Base-by-base conservation (phyloP, 2,329 filamentous ascomycete species). In the Cryphonectria nitschkei region DNA sequence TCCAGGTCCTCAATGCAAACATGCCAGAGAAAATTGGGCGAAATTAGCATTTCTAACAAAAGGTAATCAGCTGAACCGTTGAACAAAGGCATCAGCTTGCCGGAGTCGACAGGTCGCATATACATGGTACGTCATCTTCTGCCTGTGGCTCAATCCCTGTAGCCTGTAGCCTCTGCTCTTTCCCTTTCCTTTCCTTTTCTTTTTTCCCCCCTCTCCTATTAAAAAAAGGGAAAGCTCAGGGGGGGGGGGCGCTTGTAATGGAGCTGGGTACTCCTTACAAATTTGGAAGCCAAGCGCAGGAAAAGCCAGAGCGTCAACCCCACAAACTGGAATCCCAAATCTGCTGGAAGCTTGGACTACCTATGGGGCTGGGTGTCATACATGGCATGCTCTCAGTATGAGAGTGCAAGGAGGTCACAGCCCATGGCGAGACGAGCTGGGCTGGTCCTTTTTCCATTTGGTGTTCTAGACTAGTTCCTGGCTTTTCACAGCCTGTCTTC, bases 121-220 rank as follows among this genome's bases (percentile, higher is more conserved):
- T 64, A 65, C 63, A 43, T 65, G 4, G 26, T 64, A 65, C 63
- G 63, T 52, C 63, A 65, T 65, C 22, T 52, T 34, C 19, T 32
- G 41, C 8, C 4, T 58, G 26, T 52, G 14, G 29, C 29, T 14
- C 37, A 22, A 52, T 9, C 6, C 34, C 16, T 52, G 46, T 63
- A 16, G 61, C 39, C 22, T 63, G 5, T 63, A 19, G 19, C 37
- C 9, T 39, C 8, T 39, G 37, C 1, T 6, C 46, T 50, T 50
- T 3, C 6, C 22, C 3, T 58, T 62, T 41, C n/a, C 14, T 61
- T 34, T 61, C 19, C n/a, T 19, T 8, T 62, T 41, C 26, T 37
- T 39, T 39, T 16, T 61, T 26, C 14, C 34, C 26, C 26, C 26
- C 26, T 26, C 26, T 16, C 11, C 14, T 54, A 26, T 54, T 39